Percentiles rank a stretch among this genome's conserved stretches.
Evolutionary conservation across 2,329 filamentous ascomycete genomes (phyloP).

Genomic region (Penicillium concentricum): DNA sequence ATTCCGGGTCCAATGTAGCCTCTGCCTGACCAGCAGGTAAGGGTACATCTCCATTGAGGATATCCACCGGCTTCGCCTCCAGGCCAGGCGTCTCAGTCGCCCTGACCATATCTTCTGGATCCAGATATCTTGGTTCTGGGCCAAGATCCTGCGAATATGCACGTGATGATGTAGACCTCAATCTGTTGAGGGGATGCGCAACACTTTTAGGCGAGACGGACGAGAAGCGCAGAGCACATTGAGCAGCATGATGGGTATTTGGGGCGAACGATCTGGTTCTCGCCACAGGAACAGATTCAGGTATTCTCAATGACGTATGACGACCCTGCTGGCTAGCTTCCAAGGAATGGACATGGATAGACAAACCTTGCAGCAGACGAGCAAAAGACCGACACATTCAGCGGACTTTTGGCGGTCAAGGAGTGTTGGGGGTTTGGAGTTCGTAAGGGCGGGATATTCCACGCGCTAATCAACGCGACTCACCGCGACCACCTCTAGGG

Average conservation of each 20-base stretch:
- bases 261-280: constrained; percentile 21
- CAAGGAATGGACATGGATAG: constrained; percentile 30
- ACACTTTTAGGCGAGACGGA: not conserved
- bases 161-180: not conserved
- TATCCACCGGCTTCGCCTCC: constrained; percentile 15
- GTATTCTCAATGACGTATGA: constrained; percentile 31
- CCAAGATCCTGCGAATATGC: constrained; percentile 2
- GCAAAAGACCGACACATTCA: constrained; percentile 33
- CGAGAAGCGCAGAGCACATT: not conserved
- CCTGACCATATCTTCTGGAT: constrained; percentile 5
- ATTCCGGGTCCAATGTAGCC: constrained; percentile 51
- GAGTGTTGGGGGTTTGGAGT: constrained; percentile 1
- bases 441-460: not conserved
- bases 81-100: constrained; percentile 1
- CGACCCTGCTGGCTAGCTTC: constrained; percentile 26
- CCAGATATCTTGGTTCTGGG: not conserved
- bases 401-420: constrained; percentile 13
- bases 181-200: not conserved
- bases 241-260: constrained; percentile 18
- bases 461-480: constrained; percentile 15
- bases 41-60: constrained; percentile 17
- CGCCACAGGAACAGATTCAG: constrained; percentile 29
- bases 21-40: constrained; percentile 21
- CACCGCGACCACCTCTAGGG: not conserved
- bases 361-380: constrained; percentile 25